Percentiles rank a stretch among this genome's conserved stretches.
Evolutionary conservation across 1,284 basidiomycete species (phyloP).

Genomic region (Athelia psychrophila): DNA sequence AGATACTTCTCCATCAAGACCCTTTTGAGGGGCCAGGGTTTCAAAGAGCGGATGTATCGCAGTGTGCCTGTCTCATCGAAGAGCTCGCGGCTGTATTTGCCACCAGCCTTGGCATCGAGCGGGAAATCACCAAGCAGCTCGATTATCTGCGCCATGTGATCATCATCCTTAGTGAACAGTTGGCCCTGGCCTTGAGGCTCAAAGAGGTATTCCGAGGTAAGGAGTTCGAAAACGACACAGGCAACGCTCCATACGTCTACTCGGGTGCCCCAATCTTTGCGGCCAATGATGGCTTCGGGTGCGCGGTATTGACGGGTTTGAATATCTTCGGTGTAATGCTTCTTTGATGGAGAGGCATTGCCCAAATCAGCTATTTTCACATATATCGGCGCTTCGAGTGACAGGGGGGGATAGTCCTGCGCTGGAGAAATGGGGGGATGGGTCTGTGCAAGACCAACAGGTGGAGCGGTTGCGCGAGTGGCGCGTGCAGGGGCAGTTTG

Average conservation of each 20-base stretch:
- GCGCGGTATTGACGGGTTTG: constrained; percentile 92
- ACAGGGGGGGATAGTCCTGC: constrained; percentile 4
- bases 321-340: constrained; percentile 91
- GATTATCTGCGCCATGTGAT: constrained; percentile 92
- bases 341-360: constrained; percentile 80
- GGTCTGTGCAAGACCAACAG: constrained; percentile 15
- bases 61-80: constrained; percentile 77
- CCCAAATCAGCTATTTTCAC: constrained; percentile 92
- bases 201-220: constrained; percentile 87
- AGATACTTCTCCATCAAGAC: constrained; percentile 87
- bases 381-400: constrained; percentile 47
- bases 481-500: constrained; percentile 54
- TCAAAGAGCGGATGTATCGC: constrained; percentile 76
- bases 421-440: constrained; percentile 13
- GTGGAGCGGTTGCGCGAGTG: constrained; percentile 22
- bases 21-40: constrained; percentile 80
- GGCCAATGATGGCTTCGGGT: constrained; percentile 88
- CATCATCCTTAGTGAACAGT: constrained; percentile 88
- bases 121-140: constrained; percentile 81
- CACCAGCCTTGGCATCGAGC: constrained; percentile 73
- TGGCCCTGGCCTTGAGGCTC: constrained; percentile 85
- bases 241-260: constrained; percentile 91
- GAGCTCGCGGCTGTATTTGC: constrained; percentile 80
- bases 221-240: constrained; percentile 83
- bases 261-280: constrained; percentile 81